These are phyloP conservation scores for Pestalotiopsis sp. DNA, from an alignment of 2,329 filamentous ascomycete genomes.

Conservation along the genomic window DNA sequence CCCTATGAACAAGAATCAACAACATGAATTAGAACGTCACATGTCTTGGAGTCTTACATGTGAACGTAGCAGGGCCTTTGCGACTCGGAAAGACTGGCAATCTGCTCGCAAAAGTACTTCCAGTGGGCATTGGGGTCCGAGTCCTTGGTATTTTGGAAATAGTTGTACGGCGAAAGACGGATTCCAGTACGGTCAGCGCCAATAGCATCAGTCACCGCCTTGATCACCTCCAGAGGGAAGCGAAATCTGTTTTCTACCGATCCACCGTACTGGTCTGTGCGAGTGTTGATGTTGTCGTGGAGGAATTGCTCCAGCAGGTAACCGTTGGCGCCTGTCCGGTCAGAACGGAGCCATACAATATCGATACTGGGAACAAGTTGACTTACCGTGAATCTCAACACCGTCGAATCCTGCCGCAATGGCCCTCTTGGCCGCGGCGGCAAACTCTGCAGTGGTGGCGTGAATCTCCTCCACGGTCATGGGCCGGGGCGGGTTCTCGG, in stretches of 20 bases:
- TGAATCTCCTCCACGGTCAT: conserved; percentile 70
- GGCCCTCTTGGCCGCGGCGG: conserved; percentile 54
- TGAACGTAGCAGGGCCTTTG: conserved; percentile 47
- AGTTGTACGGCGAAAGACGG: conserved; percentile 27
- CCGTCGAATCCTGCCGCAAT: conserved; percentile 66
- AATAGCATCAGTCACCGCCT: conserved; percentile 25
- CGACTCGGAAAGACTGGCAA: conserved; percentile 34
- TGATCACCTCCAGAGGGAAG: conserved; percentile 27
- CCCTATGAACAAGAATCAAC: conserved; percentile 25
- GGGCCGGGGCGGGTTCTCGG: conserved; percentile 50
- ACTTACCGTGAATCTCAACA: conserved; percentile 48
- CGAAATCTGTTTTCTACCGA: conserved; percentile 27
- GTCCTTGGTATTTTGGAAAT: conserved; percentile 28
- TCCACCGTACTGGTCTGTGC: conserved; percentile 30
- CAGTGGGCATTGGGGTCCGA: conserved; percentile 33
- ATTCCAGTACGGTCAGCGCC: conserved; percentile 26
- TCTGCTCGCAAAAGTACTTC: conserved; percentile 36
- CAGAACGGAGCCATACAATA: conserved; percentile 7
- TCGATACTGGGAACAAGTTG: conserved; percentile 18
- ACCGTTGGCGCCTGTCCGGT: conserved; percentile 45
- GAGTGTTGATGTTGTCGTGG: conserved; percentile 28
- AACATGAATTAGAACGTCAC: background rate
- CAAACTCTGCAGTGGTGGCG: conserved; percentile 62
- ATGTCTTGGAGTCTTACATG: conserved; percentile 34
- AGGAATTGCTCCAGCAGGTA: conserved; percentile 64